phyloP scores from a whole-genome alignment of 108 stramenopile genomes.

The Conticribra weissflogii region DNA sequence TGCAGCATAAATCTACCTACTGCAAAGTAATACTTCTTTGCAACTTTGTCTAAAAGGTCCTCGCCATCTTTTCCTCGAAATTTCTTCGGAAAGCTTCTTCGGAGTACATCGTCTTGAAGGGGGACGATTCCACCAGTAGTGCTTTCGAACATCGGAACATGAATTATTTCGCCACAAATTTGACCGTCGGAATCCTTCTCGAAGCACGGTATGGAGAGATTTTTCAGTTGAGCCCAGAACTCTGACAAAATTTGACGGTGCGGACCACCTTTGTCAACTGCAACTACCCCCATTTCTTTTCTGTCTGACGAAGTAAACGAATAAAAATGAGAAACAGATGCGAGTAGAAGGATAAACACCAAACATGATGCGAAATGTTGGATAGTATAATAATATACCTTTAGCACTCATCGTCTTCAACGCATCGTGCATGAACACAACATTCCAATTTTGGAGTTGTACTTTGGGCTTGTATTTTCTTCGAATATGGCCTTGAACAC shows the following conservation, averaged over 20 bases:
- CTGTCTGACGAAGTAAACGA: neutral
- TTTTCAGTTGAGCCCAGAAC: neutral
- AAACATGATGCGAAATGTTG: no score
- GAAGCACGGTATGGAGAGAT: neutral
- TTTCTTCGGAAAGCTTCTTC: neutral
- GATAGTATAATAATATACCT: no score
- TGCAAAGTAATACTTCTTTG: neutral
- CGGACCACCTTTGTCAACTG: neutral
- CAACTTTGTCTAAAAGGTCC: neutral
- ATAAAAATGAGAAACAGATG: no score
- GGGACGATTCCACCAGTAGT: neutral
- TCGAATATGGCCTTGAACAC: no score
- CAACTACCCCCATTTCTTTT: neutral
- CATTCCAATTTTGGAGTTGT: no score
- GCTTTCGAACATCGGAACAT: neutral
- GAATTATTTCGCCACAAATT: neutral
- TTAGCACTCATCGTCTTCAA: no score
- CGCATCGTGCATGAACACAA: no score
- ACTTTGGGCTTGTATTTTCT: no score
- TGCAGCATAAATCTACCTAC: neutral
- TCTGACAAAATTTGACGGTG: neutral
- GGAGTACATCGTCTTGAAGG: neutral
- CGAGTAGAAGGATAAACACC: no score
- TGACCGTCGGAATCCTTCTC: neutral
- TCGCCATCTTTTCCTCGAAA: neutral